A percentile compares a stretch with the other conserved stretches of the same genome.
These are phyloP conservation scores for Rosa persica DNA, from an alignment of 306 rosid species.

Conservation along the genomic window DNA sequence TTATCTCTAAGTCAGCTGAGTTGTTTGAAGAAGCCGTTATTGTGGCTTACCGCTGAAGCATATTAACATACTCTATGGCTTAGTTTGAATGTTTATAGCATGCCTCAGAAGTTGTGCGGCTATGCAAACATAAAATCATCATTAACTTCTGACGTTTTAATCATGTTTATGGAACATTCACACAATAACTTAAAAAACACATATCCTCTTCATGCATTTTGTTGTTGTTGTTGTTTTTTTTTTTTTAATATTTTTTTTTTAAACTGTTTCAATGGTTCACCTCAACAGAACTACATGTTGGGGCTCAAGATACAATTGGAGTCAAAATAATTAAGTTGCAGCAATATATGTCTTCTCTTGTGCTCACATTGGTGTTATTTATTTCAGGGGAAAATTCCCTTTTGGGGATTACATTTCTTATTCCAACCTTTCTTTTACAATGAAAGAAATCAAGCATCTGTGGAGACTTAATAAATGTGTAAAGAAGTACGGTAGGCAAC, in stretches of 20 bases:
- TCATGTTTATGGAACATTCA: neutral
- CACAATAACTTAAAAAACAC: neutral
- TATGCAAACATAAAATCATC: neutral
- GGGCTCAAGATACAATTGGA: neutral
- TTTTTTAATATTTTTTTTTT: no score
- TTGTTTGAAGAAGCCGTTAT: neutral
- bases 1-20: neutral
- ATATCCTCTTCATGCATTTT: neutral
- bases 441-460: conserved; percentile 86
- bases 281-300: neutral
- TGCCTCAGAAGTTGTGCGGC: neutral
- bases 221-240: neutral
- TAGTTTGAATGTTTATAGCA: neutral
- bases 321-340: neutral
- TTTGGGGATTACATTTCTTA: conserved; percentile 84
- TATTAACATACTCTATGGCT: no score
- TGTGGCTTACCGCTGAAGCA: neutral
- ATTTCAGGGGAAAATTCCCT: conserved; percentile 78
- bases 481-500: conserved; percentile 60
- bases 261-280: neutral
- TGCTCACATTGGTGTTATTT: conserved; percentile 30
- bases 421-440: conserved; percentile 69
- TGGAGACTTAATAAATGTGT: conserved; percentile 85
- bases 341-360: conserved; percentile 1
- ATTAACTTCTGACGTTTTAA: neutral